Conservation (phyloP, 257 asterid genomes). For the Solanum verrucosum region DNA sequence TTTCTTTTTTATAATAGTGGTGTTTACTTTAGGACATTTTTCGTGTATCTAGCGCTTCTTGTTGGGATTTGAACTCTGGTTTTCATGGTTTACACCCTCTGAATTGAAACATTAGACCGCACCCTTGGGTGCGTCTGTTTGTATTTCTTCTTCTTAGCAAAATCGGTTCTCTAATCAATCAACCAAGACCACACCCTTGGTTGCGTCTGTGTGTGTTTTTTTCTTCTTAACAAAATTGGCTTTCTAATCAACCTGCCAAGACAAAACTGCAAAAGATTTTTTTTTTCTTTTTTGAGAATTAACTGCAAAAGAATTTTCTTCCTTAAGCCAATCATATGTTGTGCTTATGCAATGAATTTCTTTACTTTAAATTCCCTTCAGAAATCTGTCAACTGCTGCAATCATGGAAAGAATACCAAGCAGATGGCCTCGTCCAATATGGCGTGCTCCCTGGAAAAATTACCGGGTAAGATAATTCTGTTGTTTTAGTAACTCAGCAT, state of each 20-base stretch:
- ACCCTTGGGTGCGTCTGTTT: neutral
- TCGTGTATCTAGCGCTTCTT: neutral
- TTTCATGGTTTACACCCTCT: neutral
- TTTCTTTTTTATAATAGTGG: neutral
- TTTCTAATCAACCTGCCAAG: neutral
- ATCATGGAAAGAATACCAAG: constrained; percentile 98
- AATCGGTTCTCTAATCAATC: neutral
- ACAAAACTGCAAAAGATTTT: neutral
- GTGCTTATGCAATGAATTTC: neutral
- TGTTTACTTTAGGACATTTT: neutral
- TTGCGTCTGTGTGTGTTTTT: neutral
- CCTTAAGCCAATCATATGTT: neutral
- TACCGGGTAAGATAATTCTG: constrained; percentile 57
- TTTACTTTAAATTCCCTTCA: constrained; percentile 13
- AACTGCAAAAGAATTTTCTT: neutral
- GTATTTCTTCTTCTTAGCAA: neutral
- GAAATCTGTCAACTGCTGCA: constrained; percentile 91
- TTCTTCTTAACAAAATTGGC: neutral
- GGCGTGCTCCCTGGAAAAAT: constrained; percentile 98
- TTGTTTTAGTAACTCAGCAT: neutral
- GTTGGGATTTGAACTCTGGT: neutral
- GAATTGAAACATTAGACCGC: neutral
- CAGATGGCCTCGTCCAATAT: constrained; percentile 93
- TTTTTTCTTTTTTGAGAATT: neutral
- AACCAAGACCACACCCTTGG: neutral